Percentiles rank a stretch among this genome's conserved stretches.
Conservation (phyloP, 768 basidiomycete genomes). For the Rhizopogon rudus region DNA sequence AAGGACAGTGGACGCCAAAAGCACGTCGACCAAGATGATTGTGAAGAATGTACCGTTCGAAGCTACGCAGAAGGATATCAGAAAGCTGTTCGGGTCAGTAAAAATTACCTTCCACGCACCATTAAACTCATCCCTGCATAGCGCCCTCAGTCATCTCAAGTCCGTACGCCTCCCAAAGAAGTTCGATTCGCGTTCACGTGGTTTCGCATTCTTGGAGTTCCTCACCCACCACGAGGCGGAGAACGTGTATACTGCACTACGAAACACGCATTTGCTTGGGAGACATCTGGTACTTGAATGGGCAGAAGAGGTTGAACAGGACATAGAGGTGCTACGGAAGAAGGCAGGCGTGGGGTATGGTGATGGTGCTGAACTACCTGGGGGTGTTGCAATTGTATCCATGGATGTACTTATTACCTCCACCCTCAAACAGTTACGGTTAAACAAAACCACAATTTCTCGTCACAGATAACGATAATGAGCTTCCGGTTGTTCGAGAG, state of each 20-base stretch:
- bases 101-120: background rate
- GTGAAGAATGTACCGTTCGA: constrained; percentile 99
- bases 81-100: constrained; percentile 82
- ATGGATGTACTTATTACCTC: too few species aligned
- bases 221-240: too few species aligned
- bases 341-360: constrained; percentile 80
- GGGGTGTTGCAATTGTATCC: too few species aligned
- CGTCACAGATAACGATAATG: too few species aligned
- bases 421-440: too few species aligned
- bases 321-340: constrained; percentile 68
- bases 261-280: constrained; percentile 94
- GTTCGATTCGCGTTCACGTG: constrained; percentile 83
- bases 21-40: constrained; percentile 86
- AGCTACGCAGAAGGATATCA: constrained; percentile 79
- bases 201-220: constrained; percentile 98
- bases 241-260: constrained; percentile 41
- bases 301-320: constrained; percentile 80
- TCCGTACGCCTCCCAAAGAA: constrained; percentile 92
- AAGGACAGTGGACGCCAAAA: constrained; percentile 40
- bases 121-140: constrained; percentile 22
- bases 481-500: too few species aligned
- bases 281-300: constrained; percentile 93
- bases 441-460: too few species aligned
- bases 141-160: constrained; percentile 89
- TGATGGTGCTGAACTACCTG: constrained; percentile 56